These are phyloP conservation scores for Penstemon eatonii DNA, from an alignment of 257 asterid genomes.

Conservation along the genomic window DNA sequence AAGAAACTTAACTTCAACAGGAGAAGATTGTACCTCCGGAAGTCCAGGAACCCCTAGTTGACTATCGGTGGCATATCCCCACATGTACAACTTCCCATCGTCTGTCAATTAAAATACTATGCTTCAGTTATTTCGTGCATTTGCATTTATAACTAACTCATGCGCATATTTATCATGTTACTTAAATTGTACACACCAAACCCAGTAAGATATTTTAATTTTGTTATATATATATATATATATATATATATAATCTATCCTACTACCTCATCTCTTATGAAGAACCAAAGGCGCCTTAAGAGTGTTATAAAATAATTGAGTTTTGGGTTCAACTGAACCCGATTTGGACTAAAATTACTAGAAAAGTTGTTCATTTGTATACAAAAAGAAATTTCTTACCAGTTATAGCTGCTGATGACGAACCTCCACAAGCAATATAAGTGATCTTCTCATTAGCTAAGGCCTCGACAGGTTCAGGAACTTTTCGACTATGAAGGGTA, in stretches of 20 bases:
- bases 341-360: background rate
- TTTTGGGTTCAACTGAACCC: too few relatives aligned
- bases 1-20: slow-evolving; percentile 82
- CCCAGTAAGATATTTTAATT: too few relatives aligned
- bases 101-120: slow-evolving; percentile 39
- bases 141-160: background rate
- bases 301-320: too few relatives aligned
- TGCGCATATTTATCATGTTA: too few relatives aligned
- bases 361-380: slow-evolving; percentile 3
- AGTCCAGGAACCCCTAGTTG: slow-evolving; percentile 92
- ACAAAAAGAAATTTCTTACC: slow-evolving; percentile 46
- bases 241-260: too few relatives aligned
- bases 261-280: too few relatives aligned
- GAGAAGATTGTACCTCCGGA: slow-evolving; percentile 66
- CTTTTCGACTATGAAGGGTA: slow-evolving; percentile 64
- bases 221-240: too few relatives aligned
- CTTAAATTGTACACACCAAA: too few relatives aligned
- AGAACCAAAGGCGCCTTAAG: too few relatives aligned
- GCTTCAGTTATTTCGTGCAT: slow-evolving; percentile 9
- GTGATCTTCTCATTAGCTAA: slow-evolving; percentile 68
- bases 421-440: slow-evolving; percentile 88
- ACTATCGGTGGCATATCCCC: slow-evolving; percentile 83
- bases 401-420: slow-evolving; percentile 92
- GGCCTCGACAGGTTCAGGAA: slow-evolving; percentile 71
- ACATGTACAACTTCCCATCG: slow-evolving; percentile 79